Evolutionary conservation across 108 stramenopile genomes (phyloP), one percentile per base, ranked within the genome.

Genomic region (Skeletonema costatum): DNA sequence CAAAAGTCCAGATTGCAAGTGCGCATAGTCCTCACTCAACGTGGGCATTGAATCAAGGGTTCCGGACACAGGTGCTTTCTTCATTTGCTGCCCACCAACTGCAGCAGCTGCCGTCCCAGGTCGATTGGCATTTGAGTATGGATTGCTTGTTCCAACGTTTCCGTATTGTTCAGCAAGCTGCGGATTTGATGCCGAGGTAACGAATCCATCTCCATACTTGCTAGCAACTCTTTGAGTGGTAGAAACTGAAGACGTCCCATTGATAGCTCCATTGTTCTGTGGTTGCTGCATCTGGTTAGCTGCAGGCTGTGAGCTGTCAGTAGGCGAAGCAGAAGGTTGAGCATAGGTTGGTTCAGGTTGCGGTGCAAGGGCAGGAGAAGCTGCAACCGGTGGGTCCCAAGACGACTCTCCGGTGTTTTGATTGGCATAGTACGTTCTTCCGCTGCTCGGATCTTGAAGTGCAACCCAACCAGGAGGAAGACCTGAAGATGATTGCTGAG

Each of bases 151-250:
- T 41, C 95, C 95, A 74, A 96, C 84, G 75, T 96, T 96, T 5
- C 95, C 95, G 62, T 96, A 96, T 73, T 93, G 95, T 46, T 78
- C 73, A 46, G 91, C 95, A 9, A 96, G 81, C 71, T 92, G 88
- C 6, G 95, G 92, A 67, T 93, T 90, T 0, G 95, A 96, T 21
- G 92, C 87, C 14, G 92, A 93, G 5, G 92, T 91, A 13, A 96
- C 95, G 65, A 96, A 96, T 16, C 95, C 95, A 71, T 93, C 95
- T 1, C 95, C 95, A 73, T 96, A 96, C 78, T 92, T 93, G 41
- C 88, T 91, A 11, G 86, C 92, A 60, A 96, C 70, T 77, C 74
- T 86, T 39, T 51, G 75, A 5, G 82, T 75, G 19, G 83, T 78
- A 7, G 80, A 19, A 14, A 63, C 80, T 50, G 29, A 25, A 56